A percentile compares a stretch with the other conserved stretches of the same genome.
Evolutionary conservation across 345 rosid genomes (phyloP).

Genomic region (Orychophragmus violaceus): DNA sequence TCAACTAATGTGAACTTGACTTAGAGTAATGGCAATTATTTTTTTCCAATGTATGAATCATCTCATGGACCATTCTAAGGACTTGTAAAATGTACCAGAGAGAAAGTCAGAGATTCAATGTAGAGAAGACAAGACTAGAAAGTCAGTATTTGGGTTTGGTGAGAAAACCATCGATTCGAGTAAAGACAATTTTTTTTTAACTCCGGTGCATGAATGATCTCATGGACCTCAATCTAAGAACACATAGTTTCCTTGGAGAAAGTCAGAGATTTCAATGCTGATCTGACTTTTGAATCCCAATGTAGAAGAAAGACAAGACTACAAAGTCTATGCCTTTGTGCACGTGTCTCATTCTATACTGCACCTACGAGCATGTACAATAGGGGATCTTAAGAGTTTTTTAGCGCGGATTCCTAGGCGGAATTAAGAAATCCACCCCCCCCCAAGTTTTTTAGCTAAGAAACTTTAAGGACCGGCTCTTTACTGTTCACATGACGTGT

Average conservation of each 20-base stretch:
- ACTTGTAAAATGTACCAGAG: constrained; percentile 15
- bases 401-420: constrained; percentile 13
- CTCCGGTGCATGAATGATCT: background rate
- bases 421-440: background rate
- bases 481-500: too few species aligned
- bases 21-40: too few species aligned
- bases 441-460: too few species aligned
- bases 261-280: background rate
- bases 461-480: too few species aligned
- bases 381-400: background rate
- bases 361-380: too few species aligned
- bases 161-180: background rate
- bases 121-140: constrained; percentile 9
- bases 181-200: background rate
- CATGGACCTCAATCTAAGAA: constrained; percentile 17
- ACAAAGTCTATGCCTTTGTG: background rate
- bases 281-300: constrained; percentile 1
- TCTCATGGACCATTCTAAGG: constrained; percentile 20
- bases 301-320: constrained; percentile 13
- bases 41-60: too few species aligned
- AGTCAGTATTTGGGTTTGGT: background rate
- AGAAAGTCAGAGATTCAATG: constrained; percentile 11
- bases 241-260: background rate
- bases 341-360: constrained; percentile 7
- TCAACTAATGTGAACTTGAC: background rate